Base-by-base conservation (phyloP, 2,329 filamentous ascomycete genomes). In the Juglanconis juglandina region DNA sequence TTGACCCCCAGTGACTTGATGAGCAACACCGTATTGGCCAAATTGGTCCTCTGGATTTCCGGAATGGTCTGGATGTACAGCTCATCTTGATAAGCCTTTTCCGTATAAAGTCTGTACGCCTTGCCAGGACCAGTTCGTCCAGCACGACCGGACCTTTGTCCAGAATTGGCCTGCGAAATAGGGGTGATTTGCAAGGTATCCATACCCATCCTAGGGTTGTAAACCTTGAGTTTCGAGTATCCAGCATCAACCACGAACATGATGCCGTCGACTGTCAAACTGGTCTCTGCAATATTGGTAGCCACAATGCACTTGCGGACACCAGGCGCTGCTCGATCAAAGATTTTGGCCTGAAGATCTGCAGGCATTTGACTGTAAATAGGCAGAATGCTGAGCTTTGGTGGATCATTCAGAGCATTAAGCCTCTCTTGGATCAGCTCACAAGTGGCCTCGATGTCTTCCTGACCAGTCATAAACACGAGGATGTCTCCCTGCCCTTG, bases 301-400 rank as follows among this genome's bases (percentile, higher is more conserved):
- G 96, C 95, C 46, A 99, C 94, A 65, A 99, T 96, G 68, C 96
- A 96, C 72, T 99, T 99, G 61, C 95, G 87, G 4, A 96, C 93
- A 1, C 95, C 95, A 0, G 93, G 89, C 2, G 91, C 81, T 2
- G 96, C 95, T 66, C 88, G 87, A 70, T 99, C 94, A 68, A 99
- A 99, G 66, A 99, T 99, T 75, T 96, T 98, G 62, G 95, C 92
- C 74, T 99, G 96, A 41, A 99, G 79, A 73, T 99, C 96, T 39
- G 95, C 95, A 2, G 95, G 96, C 95, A 99, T 97, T 74, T 99
- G 95, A 81, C 92, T 97, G 84, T 99, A 99, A 58, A 99, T 98
- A 0, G 96, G 96, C 34, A 99, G 77, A 58, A 99, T 96, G 71
- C 91, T 94, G 61, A 99, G 85, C 71, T 96, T 94, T 1, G 95